phyloP scores from a whole-genome alignment of 2,329 filamentous ascomycete genomes.

The Trichoderma sp. region DNA sequence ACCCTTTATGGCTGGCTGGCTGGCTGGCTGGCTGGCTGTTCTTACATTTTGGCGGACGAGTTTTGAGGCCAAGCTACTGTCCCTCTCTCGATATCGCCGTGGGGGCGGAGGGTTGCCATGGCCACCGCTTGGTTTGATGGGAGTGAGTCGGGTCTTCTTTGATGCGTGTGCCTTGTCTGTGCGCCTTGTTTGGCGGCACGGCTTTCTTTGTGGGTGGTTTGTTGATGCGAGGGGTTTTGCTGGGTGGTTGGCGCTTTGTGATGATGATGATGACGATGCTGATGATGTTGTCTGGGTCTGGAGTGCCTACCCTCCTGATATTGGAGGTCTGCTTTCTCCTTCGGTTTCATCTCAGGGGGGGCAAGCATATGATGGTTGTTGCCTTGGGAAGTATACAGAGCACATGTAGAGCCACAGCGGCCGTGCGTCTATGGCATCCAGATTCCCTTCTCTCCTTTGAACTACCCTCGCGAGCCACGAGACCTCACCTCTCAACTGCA shows the following conservation, averaged over 20 bases:
- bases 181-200: neutral
- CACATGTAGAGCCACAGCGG: neutral
- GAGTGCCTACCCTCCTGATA: neutral
- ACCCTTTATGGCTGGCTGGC: neutral
- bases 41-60: neutral
- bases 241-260: neutral
- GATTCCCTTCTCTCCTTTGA: no score
- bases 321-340: no score
- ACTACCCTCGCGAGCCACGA: neutral
- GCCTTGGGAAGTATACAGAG: neutral
- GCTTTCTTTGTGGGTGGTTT: neutral
- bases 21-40: neutral
- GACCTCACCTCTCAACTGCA: neutral
- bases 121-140: neutral
- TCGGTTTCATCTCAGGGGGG: no score
- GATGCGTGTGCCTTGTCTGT: neutral
- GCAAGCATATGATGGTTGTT: neutral
- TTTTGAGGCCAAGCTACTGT: neutral
- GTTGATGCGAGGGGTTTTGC: neutral
- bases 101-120: neutral
- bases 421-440: neutral
- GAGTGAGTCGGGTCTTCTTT: neutral
- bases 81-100: no score
- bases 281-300: neutral
- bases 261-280: neutral